These are phyloP conservation scores for Fusarium armeniacum DNA, from an alignment of 2,329 filamentous ascomycete genomes.

Conservation along the genomic window DNA sequence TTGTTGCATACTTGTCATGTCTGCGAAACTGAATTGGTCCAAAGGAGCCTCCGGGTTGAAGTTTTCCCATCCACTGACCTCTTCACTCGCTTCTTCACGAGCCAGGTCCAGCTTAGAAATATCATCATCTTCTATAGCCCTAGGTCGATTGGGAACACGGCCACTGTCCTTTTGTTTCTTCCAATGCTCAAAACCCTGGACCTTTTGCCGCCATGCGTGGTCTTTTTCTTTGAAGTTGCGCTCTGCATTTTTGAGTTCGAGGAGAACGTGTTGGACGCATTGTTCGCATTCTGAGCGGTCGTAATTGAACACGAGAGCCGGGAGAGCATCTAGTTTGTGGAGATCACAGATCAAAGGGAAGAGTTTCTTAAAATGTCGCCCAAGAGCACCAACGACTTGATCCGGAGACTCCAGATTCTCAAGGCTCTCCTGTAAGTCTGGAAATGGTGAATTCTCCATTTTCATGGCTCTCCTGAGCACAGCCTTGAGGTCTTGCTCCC, in stretches of 20 bases:
- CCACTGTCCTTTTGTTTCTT: conserved; percentile 61
- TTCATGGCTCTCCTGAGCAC: conserved; percentile 72
- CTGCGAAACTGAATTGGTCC: conserved; percentile 75
- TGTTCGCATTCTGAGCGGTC: conserved; percentile 75
- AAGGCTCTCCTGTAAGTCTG: conserved; percentile 27
- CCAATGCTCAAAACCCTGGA: conserved; percentile 70
- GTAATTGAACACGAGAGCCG: conserved; percentile 83
- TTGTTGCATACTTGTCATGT: conserved; percentile 68
- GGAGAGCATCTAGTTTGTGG: conserved; percentile 74
- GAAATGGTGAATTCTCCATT: conserved; percentile 61
- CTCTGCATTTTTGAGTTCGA: conserved; percentile 60
- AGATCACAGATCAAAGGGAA: conserved; percentile 72
- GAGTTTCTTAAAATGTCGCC: conserved; percentile 12
- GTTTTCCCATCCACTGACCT: conserved; percentile 69
- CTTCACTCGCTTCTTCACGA: conserved; percentile 68
- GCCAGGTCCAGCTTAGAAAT: conserved; percentile 69
- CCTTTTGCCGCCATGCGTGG: conserved; percentile 70
- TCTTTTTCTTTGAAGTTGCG: conserved; percentile 68
- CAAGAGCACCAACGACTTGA: neutral
- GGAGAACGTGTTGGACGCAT: conserved; percentile 66
- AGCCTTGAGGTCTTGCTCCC: conserved; percentile 73
- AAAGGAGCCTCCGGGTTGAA: conserved; percentile 77
- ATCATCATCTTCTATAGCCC: conserved; percentile 54
- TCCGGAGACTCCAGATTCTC: neutral
- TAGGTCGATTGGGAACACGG: conserved; percentile 55